A percentile compares a stretch with the other conserved stretches of the same genome.
Evolutionary conservation across 352 stramenopile species (phyloP).

Genomic region (Globisporangium spiculum): DNA sequence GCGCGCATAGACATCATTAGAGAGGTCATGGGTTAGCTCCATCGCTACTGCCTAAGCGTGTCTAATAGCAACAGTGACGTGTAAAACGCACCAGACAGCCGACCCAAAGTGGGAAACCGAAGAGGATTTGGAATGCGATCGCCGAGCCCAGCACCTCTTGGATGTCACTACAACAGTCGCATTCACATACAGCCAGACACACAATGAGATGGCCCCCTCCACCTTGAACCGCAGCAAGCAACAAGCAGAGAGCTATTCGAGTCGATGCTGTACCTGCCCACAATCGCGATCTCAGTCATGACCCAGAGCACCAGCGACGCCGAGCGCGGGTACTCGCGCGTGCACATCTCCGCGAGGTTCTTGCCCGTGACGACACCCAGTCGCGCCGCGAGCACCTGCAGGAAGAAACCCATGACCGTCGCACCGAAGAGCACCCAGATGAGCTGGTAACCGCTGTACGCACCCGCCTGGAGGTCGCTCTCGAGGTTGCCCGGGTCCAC

Average conservation of each 20-base stretch:
- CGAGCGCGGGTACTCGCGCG: slow-evolving; percentile 70
- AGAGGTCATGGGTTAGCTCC: neutral
- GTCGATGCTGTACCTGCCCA: slow-evolving; percentile 24
- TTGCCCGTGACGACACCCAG: slow-evolving; percentile 91
- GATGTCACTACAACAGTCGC: slow-evolving; percentile 59
- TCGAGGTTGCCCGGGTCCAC: slow-evolving; percentile 96
- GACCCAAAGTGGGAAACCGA: slow-evolving; percentile 87
- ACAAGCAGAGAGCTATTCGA: neutral
- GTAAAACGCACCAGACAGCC: slow-evolving; percentile 71
- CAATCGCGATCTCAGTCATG: slow-evolving; percentile 93
- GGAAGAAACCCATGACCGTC: slow-evolving; percentile 90
- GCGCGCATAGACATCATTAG: neutral
- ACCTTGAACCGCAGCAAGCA: too few relatives aligned
- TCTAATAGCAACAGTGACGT: neutral
- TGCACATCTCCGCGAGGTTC: slow-evolving; percentile 90
- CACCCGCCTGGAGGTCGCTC: slow-evolving; percentile 92
- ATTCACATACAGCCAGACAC: neutral
- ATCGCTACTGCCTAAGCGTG: neutral
- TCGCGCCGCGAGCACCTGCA: slow-evolving; percentile 91
- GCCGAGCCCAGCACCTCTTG: slow-evolving; percentile 91
- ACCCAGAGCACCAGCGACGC: slow-evolving; percentile 83
- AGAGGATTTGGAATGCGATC: slow-evolving; percentile 90
- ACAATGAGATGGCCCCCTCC: neutral
- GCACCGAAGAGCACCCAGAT: slow-evolving; percentile 91
- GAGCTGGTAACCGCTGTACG: slow-evolving; percentile 87